Evolutionary conservation across 768 basidiomycete species (phyloP).

Genomic region (Boletales sp.): DNA sequence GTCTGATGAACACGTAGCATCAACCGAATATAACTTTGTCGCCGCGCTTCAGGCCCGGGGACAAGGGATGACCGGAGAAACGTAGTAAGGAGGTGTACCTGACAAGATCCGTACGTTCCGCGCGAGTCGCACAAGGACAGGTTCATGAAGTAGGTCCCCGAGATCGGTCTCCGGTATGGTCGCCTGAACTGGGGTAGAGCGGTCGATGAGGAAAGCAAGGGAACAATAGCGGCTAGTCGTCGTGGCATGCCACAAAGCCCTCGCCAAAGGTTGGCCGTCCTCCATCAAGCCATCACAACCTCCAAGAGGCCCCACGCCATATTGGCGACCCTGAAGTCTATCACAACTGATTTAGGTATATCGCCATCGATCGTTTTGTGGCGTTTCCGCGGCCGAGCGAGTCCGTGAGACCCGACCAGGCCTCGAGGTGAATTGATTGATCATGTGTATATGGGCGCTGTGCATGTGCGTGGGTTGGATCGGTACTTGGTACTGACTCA

Average conservation of each 20-base stretch:
- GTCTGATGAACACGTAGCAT: neutral
- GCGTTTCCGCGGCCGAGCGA: slow-evolving; percentile 14
- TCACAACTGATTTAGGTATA: slow-evolving; percentile 4
- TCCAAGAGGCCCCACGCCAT: neutral
- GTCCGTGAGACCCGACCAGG: neutral
- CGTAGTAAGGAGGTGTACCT: neutral
- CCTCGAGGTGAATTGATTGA: slow-evolving; percentile 9
- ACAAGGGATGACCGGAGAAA: neutral
- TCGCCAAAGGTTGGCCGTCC: too few relatives aligned
- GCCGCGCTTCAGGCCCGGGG: neutral
- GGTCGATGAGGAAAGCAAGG: neutral
- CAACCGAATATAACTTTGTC: slow-evolving; percentile 13
- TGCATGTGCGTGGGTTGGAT: neutral
- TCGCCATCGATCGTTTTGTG: slow-evolving; percentile 5
- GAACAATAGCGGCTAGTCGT: neutral
- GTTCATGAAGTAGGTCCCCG: neutral
- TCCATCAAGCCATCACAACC: too few relatives aligned
- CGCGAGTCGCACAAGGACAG: neutral
- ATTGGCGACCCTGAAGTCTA: slow-evolving; percentile 15
- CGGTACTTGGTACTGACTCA: neutral
- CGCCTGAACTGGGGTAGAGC: neutral
- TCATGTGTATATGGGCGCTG: slow-evolving; percentile 2
- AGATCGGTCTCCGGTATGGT: neutral
- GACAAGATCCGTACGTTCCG: neutral
- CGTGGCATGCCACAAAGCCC: neutral